Percentiles rank a stretch among this genome's conserved stretches.
These are phyloP conservation scores for Collariella sp. DNA, from an alignment of 495 filamentous ascomycete genomes.

Conservation along the genomic window DNA sequence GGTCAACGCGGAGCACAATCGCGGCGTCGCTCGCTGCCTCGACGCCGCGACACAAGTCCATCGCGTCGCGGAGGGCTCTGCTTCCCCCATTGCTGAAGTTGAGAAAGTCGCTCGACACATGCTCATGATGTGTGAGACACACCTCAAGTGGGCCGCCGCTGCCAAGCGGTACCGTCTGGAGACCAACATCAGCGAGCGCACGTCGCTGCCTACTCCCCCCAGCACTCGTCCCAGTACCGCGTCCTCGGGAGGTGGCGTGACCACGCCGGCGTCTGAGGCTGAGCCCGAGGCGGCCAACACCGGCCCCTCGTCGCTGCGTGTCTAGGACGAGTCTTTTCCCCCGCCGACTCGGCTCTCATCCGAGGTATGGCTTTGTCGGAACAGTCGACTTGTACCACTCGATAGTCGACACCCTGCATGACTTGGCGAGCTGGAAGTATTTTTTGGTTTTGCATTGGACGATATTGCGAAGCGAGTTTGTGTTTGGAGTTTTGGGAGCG, in stretches of 20 bases:
- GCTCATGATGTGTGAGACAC: constrained; percentile 14
- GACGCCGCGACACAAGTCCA: not conserved
- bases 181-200: not conserved
- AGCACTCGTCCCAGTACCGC: not conserved
- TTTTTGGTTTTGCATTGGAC: constrained; percentile 11
- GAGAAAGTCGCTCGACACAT: constrained; percentile 8
- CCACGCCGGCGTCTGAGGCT: too few relatives aligned
- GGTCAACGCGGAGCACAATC: constrained; percentile 12
- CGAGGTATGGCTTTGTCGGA: constrained; percentile 15
- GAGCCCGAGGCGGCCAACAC: not conserved
- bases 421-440: constrained; percentile 15
- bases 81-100: not conserved
- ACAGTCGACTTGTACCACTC: constrained; percentile 18
- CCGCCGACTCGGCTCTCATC: constrained; percentile 17
- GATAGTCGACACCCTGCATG: constrained; percentile 15
- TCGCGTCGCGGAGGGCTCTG: not conserved
- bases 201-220: not conserved
- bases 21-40: constrained; percentile 5
- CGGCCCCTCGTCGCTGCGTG: too few relatives aligned
- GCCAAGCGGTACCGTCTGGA: constrained; percentile 12
- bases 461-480: constrained; percentile 4
- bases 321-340: constrained; percentile 17
- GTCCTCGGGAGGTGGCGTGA: too few relatives aligned
- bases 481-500: not conserved
- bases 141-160: constrained; percentile 13